Evolutionary conservation across 257 asterid genomes (phyloP), one percentile per base, ranked within the genome.

Genomic region (Solanum sitiens): DNA sequence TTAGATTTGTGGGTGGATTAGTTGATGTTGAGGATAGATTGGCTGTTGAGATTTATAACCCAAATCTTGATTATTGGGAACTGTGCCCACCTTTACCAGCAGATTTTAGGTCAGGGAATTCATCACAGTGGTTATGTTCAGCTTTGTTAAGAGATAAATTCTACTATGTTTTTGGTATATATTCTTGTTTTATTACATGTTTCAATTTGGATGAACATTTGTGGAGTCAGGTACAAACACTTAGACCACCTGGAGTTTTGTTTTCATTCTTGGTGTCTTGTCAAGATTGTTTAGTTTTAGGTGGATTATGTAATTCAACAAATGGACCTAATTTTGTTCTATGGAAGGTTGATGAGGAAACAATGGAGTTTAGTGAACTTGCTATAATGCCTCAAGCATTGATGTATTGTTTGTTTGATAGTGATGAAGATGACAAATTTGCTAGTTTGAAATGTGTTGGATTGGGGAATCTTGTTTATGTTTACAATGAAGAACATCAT

Each of bases 261-360:
- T 73, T 72, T 27, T 86, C 92, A 4, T 82, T 53, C 89, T 70
- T 92, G 44, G 39, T 92, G 10, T 23, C 92, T 1, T 87, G 89
- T 47, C 84, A 33, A 21, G 87, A 87, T 39, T 40, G 56, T 20
- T 88, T 92, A 4, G 89, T 92, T 3, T 83, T 92, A 15, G 93
- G 87, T 5, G 94, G 93, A 80, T 39, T 89, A 39, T 87, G 93
- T 87, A 84, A 76, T 42, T 32, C 33, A 7, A 39, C 15, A 25
- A 75, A 44, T 59, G 89, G 42, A 18, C 79, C 56, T 5, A 86
- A 70, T 15, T 92, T 91, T 59, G 75, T 30, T 16, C 65, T 92
- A 3, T 92, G 94, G 93, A 70, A 82, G 20, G 87, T 91, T 67
- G 92, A 92, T 67, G 94, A 90, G 86, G 74, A 77, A 45, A 80